Evolutionary conservation across 176 grass and related monocot species (phyloP), one percentile per base, ranked within the genome.

Genomic region (Phoenix roebelenii): DNA sequence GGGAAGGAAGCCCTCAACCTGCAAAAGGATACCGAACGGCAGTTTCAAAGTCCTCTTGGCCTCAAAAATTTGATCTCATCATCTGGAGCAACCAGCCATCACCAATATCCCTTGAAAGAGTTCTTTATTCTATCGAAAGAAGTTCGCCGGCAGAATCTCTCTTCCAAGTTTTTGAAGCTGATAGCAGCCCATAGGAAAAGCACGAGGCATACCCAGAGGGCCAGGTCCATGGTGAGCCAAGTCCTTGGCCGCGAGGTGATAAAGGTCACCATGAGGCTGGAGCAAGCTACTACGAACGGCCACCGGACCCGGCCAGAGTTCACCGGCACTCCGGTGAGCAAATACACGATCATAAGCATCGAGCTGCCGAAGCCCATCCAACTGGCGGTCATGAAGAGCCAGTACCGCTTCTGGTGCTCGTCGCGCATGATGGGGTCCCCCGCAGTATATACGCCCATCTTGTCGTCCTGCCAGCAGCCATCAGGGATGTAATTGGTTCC

Each of bases 341-440:
- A 59, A 58, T 62, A 72, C 50, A 85, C 63, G 24, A 77, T 85
- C 83, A 81, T 66, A 29, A 77, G 10, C 73, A 81, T 81, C 9
- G 83, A 85, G 64, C 77, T 70, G 59, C 25, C 65, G 60, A 86
- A 81, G 2, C 78, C 78, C 5, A 56, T 16, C 78, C 74, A 86
- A 69, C 74, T 85, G 54, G 61, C 74, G 51, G 4, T 61, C 71
- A 69, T 82, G 79, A 82, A 79, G 44, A 79, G 1, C 67, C 29
- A 76, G 54, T 82, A 87, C 29, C 77, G 65, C 28, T 22, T 19
- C 2, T 35, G 61, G 28, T 87, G 74, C 57, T 75, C 54, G 62
- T 82, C 75, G 49, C 84, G 79, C 75, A 87, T 82, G 71, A 87
- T 79, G 62, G 84, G 71, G 23, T 87, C 71, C 23, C 79, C 84